Percentiles rank a stretch among this genome's conserved stretches.
phyloP scores from a whole-genome alignment of 2,329 filamentous ascomycete species.

The Penicillium sp. region DNA sequence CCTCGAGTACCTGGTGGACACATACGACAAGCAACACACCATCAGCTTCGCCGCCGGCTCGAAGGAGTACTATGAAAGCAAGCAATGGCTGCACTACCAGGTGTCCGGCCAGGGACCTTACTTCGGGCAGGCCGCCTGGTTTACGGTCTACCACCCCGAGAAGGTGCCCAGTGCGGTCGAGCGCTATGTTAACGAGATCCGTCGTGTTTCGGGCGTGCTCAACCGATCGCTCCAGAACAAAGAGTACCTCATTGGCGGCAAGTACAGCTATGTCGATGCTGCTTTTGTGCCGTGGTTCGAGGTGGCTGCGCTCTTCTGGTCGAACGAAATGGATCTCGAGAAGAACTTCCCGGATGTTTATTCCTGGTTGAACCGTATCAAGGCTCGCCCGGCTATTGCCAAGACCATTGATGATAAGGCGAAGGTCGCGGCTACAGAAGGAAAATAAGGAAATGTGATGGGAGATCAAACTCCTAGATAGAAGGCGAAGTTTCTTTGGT shows the following conservation, averaged over 20 bases:
- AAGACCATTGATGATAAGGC: too few relatives aligned
- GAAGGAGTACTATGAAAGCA: conserved; percentile 40
- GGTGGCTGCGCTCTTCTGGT: background rate
- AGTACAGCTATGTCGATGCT: conserved; percentile 48
- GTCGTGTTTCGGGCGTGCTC: conserved; percentile 51
- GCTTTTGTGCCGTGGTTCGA: conserved; percentile 31
- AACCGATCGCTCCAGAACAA: conserved; percentile 43
- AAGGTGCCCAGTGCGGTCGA: conserved; percentile 48
- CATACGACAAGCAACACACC: conserved; percentile 47
- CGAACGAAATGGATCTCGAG: background rate
- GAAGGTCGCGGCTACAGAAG: too few relatives aligned
- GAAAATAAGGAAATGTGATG: too few relatives aligned
- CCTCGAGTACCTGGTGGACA: conserved; percentile 48
- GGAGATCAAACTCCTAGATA: too few relatives aligned
- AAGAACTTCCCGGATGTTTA: background rate
- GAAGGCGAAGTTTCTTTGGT: too few relatives aligned
- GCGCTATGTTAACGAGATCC: conserved; percentile 51
- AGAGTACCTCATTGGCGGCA: conserved; percentile 48
- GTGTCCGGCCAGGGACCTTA: conserved; percentile 53
- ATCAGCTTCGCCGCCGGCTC: conserved; percentile 42
- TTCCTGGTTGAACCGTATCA: background rate
- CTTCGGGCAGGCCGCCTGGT: conserved; percentile 54
- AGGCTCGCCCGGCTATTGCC: too few relatives aligned
- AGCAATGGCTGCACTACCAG: conserved; percentile 53
- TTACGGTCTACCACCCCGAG: conserved; percentile 46